Percentiles rank a stretch among this genome's conserved stretches.
These are phyloP conservation scores for Aspergillus sp. DNA, from an alignment of 2,329 filamentous ascomycete species.

Conservation along the genomic window DNA sequence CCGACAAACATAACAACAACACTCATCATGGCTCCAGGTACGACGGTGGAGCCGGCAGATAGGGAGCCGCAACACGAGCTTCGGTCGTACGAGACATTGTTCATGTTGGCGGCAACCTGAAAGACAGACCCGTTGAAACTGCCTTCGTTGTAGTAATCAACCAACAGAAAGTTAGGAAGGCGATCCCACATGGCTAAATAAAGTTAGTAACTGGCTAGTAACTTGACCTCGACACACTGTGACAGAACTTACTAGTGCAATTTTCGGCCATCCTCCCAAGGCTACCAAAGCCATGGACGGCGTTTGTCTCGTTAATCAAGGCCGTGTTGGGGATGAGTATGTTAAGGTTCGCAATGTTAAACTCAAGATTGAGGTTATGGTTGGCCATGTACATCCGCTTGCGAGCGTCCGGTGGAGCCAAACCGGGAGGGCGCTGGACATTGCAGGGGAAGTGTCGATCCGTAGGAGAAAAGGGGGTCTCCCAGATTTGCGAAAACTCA, in stretches of 20 bases:
- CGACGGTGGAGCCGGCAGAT: slow-evolving; percentile 26
- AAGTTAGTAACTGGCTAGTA: slow-evolving; percentile 14
- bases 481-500: slow-evolving; percentile 86
- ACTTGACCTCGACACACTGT: too few relatives aligned
- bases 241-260: slow-evolving; percentile 52
- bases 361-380: slow-evolving; percentile 83
- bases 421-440: slow-evolving; percentile 70
- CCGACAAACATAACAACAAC: slow-evolving; percentile 23
- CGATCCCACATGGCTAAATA: slow-evolving; percentile 58
- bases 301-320: slow-evolving; percentile 71
- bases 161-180: slow-evolving; percentile 75
- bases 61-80: slow-evolving; percentile 39
- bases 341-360: slow-evolving; percentile 63
- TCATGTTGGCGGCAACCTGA: slow-evolving; percentile 67
- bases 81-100: slow-evolving; percentile 67
- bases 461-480: slow-evolving; percentile 80
- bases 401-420: slow-evolving; percentile 54
- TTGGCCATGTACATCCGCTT: slow-evolving; percentile 79
- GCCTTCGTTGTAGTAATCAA: slow-evolving; percentile 81
- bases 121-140: slow-evolving; percentile 72
- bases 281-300: slow-evolving; percentile 62
- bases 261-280: slow-evolving; percentile 64
- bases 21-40: slow-evolving; percentile 20
- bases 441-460: slow-evolving; percentile 72
- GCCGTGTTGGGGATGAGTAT: slow-evolving; percentile 72